phyloP scores from a whole-genome alignment of 73 alveolate species.

The Halteria grandinella region DNA sequence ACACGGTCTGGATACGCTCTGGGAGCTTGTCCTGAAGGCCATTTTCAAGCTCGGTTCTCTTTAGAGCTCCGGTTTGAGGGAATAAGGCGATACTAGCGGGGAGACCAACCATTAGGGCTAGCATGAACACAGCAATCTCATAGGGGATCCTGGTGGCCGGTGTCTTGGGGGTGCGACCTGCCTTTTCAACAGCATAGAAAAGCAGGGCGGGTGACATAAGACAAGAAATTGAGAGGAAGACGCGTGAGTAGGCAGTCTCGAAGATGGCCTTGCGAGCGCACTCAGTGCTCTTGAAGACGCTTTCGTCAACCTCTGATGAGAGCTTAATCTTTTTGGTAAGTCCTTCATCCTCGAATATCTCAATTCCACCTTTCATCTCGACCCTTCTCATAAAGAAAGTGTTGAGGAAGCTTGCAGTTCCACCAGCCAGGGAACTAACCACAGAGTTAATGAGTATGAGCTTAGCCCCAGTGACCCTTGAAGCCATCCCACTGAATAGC shows the following conservation, averaged over 20 bases:
- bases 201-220: conserved; percentile 33
- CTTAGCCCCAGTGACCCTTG: conserved; percentile 48
- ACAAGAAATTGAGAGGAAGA: conserved; percentile 10
- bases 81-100: conserved; percentile 54
- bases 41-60: background rate
- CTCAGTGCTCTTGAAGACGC: background rate
- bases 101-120: conserved; percentile 34
- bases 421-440: conserved; percentile 41
- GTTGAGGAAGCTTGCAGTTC: conserved; percentile 60
- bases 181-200: conserved; percentile 17
- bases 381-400: conserved; percentile 55
- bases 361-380: conserved; percentile 57
- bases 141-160: background rate
- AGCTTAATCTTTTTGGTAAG: background rate
- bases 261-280: conserved; percentile 29
- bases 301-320: too few relatives aligned
- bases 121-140: conserved; percentile 32
- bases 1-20: conserved; percentile 3
- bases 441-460: conserved; percentile 45
- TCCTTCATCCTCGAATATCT: conserved; percentile 7
- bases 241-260: conserved; percentile 13
- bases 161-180: conserved; percentile 28
- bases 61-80: conserved; percentile 37
- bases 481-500: background rate
- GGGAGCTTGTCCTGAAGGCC: background rate